Conservation (phyloP, 2,329 filamentous ascomycete genomes). For the Sclerotinia borealis region DNA sequence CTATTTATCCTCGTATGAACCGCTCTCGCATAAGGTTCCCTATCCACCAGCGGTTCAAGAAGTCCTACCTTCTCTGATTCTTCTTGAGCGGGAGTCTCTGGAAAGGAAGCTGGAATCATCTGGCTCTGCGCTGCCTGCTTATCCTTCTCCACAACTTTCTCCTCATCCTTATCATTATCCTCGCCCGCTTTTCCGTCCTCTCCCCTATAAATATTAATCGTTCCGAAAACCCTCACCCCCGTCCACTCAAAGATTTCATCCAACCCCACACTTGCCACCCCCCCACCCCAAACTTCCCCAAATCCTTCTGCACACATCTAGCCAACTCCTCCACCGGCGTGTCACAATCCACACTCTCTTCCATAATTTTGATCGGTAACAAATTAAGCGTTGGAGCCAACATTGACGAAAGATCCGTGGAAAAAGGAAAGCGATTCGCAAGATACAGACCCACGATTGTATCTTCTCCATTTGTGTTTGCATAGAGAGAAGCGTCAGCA, state of each 20-base stretch:
- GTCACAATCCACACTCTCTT: constrained; percentile 34
- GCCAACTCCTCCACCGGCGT: constrained; percentile 43
- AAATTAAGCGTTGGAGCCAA: constrained; percentile 72
- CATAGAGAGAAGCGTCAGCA: background rate
- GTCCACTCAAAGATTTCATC: constrained; percentile 73
- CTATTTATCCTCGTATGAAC: background rate
- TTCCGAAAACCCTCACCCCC: constrained; percentile 60
- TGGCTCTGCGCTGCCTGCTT: too few relatives aligned
- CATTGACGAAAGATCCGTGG: constrained; percentile 43
- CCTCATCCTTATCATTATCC: background rate
- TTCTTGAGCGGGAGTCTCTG: background rate
- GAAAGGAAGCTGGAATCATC: too few relatives aligned
- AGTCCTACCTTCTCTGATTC: background rate
- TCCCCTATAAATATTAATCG: constrained; percentile 63
- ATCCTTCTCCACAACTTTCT: background rate
- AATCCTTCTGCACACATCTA: constrained; percentile 57
- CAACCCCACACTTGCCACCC: constrained; percentile 55
- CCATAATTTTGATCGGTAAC: constrained; percentile 59
- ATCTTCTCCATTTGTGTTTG: constrained; percentile 29
- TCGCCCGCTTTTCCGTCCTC: background rate
- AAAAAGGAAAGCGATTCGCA: constrained; percentile 60
- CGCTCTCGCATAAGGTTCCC: background rate
- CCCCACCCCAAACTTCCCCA: constrained; percentile 55
- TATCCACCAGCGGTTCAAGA: background rate
- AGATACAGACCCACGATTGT: constrained; percentile 75